Evolutionary conservation across 1,139 yeast species (phyloP).

Genomic region (Suhomyces coccinellae): DNA sequence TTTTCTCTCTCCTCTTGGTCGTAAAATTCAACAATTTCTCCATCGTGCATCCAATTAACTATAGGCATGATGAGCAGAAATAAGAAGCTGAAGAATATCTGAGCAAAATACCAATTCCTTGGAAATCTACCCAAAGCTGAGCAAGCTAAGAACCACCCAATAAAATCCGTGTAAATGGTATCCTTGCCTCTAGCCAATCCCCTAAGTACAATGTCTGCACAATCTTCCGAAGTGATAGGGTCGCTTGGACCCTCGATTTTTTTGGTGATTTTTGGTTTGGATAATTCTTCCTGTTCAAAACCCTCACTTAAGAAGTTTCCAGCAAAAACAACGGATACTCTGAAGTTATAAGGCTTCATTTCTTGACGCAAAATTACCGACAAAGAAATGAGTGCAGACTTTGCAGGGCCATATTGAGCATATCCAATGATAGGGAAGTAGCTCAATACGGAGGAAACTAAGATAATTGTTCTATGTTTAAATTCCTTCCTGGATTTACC

Average conservation of each 20-base stretch:
- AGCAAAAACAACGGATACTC: conserved; percentile 68
- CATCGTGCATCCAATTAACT: conserved; percentile 51
- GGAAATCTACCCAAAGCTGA: conserved; percentile 70
- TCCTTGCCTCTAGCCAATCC: conserved; percentile 66
- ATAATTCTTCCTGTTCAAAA: conserved; percentile 70
- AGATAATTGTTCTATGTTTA: conserved; percentile 59
- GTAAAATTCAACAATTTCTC: conserved; percentile 56
- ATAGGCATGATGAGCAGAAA: conserved; percentile 67
- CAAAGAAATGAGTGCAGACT: conserved; percentile 76
- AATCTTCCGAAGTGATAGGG: conserved; percentile 66
- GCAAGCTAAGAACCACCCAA: conserved; percentile 80
- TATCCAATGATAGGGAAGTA: conserved; percentile 91
- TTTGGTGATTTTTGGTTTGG: conserved; percentile 84
- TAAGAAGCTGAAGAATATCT: conserved; percentile 47
- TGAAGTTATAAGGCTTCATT: conserved; percentile 61
- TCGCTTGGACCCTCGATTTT: conserved; percentile 81
- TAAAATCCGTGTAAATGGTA: conserved; percentile 75
- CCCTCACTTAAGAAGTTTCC: conserved; percentile 94
- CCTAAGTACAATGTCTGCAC: conserved; percentile 62
- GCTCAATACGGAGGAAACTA: conserved; percentile 80
- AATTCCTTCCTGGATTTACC: conserved; percentile 12
- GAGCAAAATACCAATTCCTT: conserved; percentile 59
- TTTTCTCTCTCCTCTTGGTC: conserved; percentile 19
- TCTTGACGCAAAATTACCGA: conserved; percentile 84
- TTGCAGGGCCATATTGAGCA: conserved; percentile 84